Evolutionary conservation across 371 early-diverging fungal species (phyloP), one percentile per base, ranked within the genome.

Genomic region (Circinella umbellata): DNA sequence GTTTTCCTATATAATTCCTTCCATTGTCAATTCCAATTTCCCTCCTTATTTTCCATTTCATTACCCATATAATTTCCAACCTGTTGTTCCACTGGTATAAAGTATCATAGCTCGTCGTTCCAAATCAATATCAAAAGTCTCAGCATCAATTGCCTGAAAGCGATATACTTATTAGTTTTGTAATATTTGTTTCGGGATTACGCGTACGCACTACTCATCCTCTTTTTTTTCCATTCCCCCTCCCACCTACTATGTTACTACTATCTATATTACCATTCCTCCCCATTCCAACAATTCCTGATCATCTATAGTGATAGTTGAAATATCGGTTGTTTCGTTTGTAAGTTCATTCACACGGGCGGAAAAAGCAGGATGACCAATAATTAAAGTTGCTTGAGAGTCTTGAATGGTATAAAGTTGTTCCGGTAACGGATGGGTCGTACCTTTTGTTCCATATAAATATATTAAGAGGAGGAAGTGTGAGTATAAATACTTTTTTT

Each of bases 1-100:
- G 95, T 61, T 85, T 85, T 35, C 91, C 92, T 81, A 42, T 42
- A 42, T 27, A 27, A 27, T 27, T 27, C 0, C 27, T 27, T 9
- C 42, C 42, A 6, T 42, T 42, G 42, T 42, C 42, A 42, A 42
- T 42, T 27, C 27, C 27, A 27, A 42, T 42, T 42, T 42, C 3
- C 42, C 42, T 11, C 6, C 61, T 51, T 18, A 15, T 48, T 37
- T 18, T 20, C 3, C 65, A 66, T 35, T 61, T 7, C 37, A 34
- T 36, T 17, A 1, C n/a, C n/a, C 51, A 17, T 4, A 11, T 9
- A 53, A 11, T 60, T 15, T 14, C 63, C 71, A 78, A 62, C 90
- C 89, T 5, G 91, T 91, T 0, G 91, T 92, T 10, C 92, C 94
- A 70, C 91, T 91, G 0, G 95, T 95, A 80, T 92, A 95, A 20